Evolutionary conservation across 2,329 filamentous ascomycete genomes (phyloP), one percentile per base, ranked within the genome.

Genomic region (Neonectria sp.): DNA sequence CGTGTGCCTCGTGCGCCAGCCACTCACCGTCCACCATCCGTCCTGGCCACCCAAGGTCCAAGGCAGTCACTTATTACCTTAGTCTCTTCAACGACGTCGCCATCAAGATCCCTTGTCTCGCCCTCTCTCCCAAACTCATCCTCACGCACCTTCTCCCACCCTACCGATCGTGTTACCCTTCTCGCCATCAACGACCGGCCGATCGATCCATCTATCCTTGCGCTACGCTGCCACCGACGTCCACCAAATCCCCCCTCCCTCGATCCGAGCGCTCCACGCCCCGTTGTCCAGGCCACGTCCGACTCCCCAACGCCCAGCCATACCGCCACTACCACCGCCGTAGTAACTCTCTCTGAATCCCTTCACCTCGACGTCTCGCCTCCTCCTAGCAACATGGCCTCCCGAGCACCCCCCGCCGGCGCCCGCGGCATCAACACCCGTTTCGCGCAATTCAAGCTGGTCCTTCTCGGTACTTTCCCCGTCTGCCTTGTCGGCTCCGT

Each of bases 361-460:
- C 67, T 71, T 63, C 68, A 67, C 70, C 71, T 74, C 68, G 67
- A 75, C 73, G 63, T 48, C 52, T 70, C 72, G 74, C 72, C 72
- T 71, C 72, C 71, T 65, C 65, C 68, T 53, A 55, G 73, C 80
- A 86, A 77, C 81, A 98, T 98, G 95, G 93, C 95, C 84, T 89
- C 93, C 82, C 91, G 95, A 90, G 90, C 91, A 85, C 91, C 83
- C 77, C 85, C 87, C 74, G 85, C 87, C 77, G 88, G 87, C 77
- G 84, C 86, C 75, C 88, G 89, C 77, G 88, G 87, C 79, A 84
- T 87, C 88, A 90, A 91, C 91, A 90, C 93, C 83, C 92, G 95
- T 79, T 98, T 99, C 84, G 95, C 96, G 78, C 96, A 99, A 88
- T 99, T 99, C 86, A 99, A 99, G 89, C 90, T 99, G 77, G 96